Evolutionary conservation across 441 rosid genomes (phyloP), one percentile per base, ranked within the genome.

Genomic region (Hura crepitans): DNA sequence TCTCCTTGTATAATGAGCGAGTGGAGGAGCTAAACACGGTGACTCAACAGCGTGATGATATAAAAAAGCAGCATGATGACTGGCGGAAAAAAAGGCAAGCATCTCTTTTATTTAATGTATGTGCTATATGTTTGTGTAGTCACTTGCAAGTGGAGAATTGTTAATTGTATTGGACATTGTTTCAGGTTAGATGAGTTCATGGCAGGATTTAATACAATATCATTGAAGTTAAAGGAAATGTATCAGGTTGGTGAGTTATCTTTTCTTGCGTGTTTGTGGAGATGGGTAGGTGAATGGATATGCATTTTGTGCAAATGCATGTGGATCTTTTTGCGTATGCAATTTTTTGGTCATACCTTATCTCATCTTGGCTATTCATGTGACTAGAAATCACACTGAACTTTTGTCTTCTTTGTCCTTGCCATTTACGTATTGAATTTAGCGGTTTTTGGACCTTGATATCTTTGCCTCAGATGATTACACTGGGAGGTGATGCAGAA

Each of bases 401-500:
- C 7, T 56, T 0, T 12, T 2, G 18, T 57, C 11, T 27, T 1
- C 45, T 7, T 17, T 47, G 45, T 13, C 9, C 53, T 45, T 73
- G 69, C 35, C 8, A 45, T n/a, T 30, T 59, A 6, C 31, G 49
- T 17, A 10, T 12, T 49, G 51, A 25, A 33, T 35, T 54, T 67
- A 42, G 54, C 25, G 13, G 54, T 20, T 35, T 35, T n/a, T 51
- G 20, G 63, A 53, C 13, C 39, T 45, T 30, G 18, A 15, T 37
- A 31, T 50, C 11, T 69, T 51, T 55, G 45, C 66, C 53, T 69
- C 84, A 95, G 93, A 95, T 92, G 99, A 95, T 90, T 79, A 95
- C 99, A 6, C 95, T 95, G 5, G 98, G 99, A 75, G 97, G 98
- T 30, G 99, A 92, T 83, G 97, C 99, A 54, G 98, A 95, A 72